phyloP scores from a whole-genome alignment of 805 yeast species.

The Starmera dryadoides region DNA sequence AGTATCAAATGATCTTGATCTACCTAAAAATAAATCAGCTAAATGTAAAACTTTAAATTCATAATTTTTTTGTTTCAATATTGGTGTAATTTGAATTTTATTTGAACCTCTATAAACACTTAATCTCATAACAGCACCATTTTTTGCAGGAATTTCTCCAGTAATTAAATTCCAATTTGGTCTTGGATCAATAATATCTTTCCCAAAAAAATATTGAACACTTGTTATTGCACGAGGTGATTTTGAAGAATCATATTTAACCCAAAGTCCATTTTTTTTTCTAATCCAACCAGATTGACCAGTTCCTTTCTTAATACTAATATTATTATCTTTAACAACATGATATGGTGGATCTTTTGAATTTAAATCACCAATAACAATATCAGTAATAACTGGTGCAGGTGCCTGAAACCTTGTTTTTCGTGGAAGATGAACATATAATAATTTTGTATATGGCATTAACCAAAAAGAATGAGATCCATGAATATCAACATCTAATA shows the following conservation, averaged over 20 bases:
- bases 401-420: conserved; percentile 5
- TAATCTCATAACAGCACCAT: conserved; percentile 1
- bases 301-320: conserved; percentile 18
- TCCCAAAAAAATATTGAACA: conserved; percentile 46
- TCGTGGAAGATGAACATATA: conserved; percentile 19
- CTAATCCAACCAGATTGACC: conserved; percentile 31
- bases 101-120: conserved; percentile 2
- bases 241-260: conserved; percentile 34
- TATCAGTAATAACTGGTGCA: conserved; percentile 32
- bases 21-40: conserved; percentile 60
- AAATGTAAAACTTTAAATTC: conserved; percentile 57
- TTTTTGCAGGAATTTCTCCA: conserved; percentile 8
- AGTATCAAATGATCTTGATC: conserved; percentile 45
- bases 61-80: conserved; percentile 24
- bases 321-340: conserved; percentile 27
- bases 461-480: conserved; percentile 7
- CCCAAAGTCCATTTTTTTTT: conserved; percentile 49
- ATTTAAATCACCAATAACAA: conserved; percentile 30
- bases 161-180: conserved; percentile 41
- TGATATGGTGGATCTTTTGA: conserved; percentile 29
- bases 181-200: conserved; percentile 51
- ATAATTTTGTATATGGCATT: conserved; percentile 16
- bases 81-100: conserved; percentile 5
- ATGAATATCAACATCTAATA: conserved; percentile 16
- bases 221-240: conserved; percentile 33